Evolutionary conservation across 2,329 filamentous ascomycete species (phyloP), one percentile per base, ranked within the genome.

Genomic region (Monilinia laxa): DNA sequence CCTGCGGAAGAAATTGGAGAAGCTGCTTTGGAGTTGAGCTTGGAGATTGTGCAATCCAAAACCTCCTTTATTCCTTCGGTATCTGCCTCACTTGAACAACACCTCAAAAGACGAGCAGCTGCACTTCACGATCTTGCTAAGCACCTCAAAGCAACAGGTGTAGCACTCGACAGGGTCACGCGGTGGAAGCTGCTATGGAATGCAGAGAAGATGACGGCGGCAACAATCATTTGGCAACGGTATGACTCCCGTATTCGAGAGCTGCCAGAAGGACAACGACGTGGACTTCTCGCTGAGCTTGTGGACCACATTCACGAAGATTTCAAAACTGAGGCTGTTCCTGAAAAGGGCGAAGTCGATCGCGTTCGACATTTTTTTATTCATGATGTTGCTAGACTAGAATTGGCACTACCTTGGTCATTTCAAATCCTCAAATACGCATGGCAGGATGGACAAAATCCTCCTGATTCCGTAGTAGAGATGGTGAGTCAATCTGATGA

Each of bases 191-290:
- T 99, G 42, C 81, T 99, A n/a, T 91, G 88, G 82, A 88, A 94
- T 74, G 94, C 94, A 0, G 95, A 99, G 77, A 97, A 93, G 78
- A 85, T 98, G 79, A 87, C 90, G 54, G 91, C 93, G 47, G 92
- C 92, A 23, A 84, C 85, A 68, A 83, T 87, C 56, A 83, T 98
- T 49, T 98, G 94, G 93, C 88, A 87, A 69, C 83, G 86, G 64
- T 92, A 96, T 74, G 91, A 97, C 75, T 80, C 82, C 10, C 89
- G 89, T 62, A 82, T 88, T 10, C 82, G 85, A 62, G 82, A 81
- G 62, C 85, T 86, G 12, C 81, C 85, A 18, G 81, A 82, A 23
- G 84, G 85, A 49, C 82, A 87, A 53, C 87, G 89, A 73, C 87
- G 87, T 74, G 90, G 88, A 4, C 82, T 96, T 63, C 82, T 96